These are phyloP conservation scores for Chrysosporium queenslandicum DNA, from an alignment of 2,329 filamentous ascomycete genomes.

Conservation along the genomic window DNA sequence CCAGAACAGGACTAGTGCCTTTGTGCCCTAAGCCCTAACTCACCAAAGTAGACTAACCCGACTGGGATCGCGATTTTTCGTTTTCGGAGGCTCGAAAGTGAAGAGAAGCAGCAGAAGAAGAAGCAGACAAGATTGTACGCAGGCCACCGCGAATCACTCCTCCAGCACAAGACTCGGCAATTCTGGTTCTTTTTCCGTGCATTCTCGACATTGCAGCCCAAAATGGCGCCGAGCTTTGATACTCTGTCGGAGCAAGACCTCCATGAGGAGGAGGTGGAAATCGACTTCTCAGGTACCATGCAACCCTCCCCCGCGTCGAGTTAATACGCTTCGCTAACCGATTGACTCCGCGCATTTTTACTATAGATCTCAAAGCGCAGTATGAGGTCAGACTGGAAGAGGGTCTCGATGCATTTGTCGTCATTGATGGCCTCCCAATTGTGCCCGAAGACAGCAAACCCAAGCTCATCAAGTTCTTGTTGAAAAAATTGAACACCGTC, in stretches of 20 bases:
- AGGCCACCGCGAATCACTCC: not conserved
- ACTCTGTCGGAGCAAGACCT: conserved; percentile 85
- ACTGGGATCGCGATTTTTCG: conserved; percentile 7
- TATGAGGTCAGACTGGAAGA: conserved; percentile 94
- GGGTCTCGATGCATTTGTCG: conserved; percentile 91
- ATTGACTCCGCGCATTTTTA: conserved; percentile 8
- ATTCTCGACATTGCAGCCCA: conserved; percentile 30
- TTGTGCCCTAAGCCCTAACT: conserved; percentile 8
- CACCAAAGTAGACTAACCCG: not conserved
- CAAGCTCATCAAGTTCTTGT: conserved; percentile 90
- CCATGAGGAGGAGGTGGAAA: conserved; percentile 81
- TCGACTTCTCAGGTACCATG: conserved; percentile 75
- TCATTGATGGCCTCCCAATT: conserved; percentile 83
- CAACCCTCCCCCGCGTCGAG: not conserved
- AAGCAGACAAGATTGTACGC: not conserved
- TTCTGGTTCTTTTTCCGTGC: not conserved
- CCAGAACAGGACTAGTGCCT: not conserved
- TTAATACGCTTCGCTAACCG: conserved; percentile 20
- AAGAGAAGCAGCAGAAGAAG: not conserved
- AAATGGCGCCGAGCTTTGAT: conserved; percentile 90
- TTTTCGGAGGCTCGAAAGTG: not conserved
- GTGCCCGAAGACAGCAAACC: conserved; percentile 84
- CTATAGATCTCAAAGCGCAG: conserved; percentile 71
- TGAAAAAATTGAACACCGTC: conserved; percentile 81
- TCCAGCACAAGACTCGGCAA: not conserved